These are phyloP conservation scores for Amanita molliuscula DNA, from an alignment of 768 basidiomycete genomes.

Conservation along the genomic window DNA sequence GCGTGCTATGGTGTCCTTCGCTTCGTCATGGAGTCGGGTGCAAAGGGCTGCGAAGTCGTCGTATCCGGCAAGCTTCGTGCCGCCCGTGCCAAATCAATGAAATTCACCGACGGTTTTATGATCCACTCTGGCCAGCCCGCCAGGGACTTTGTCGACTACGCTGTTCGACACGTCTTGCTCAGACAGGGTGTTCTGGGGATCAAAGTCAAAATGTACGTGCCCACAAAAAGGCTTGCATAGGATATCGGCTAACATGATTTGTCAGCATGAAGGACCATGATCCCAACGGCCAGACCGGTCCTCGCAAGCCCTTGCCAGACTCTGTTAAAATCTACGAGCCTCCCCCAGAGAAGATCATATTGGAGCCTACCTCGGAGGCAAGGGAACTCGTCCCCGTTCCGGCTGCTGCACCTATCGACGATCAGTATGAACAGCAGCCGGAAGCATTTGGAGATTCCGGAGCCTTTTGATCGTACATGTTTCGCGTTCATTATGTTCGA, in stretches of 20 bases:
- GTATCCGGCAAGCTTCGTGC: constrained; percentile 99
- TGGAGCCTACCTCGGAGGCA: constrained; percentile 86
- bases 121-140: constrained; percentile 98
- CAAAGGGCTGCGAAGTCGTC: constrained; percentile 99
- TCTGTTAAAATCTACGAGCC: constrained; percentile 86
- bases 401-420: constrained; percentile 43
- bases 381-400: constrained; percentile 53
- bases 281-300: constrained; percentile 83
- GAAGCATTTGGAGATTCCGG: constrained; percentile 40
- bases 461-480: constrained; percentile 16
- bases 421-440: constrained; percentile 33
- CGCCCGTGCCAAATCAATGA: constrained; percentile 99
- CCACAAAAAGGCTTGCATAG: not conserved
- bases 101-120: constrained; percentile 99
- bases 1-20: constrained; percentile 99
- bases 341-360: constrained; percentile 82
- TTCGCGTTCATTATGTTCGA: not conserved
- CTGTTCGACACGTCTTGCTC: constrained; percentile 95
- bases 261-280: constrained; percentile 93
- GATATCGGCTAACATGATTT: constrained; percentile 9
- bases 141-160: constrained; percentile 93
- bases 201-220: constrained; percentile 93
- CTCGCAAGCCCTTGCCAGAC: constrained; percentile 90
- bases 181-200: constrained; percentile 99
- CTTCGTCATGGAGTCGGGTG: constrained; percentile 99